Evolutionary conservation across 768 basidiomycete species (phyloP).

Genomic region (Porphyrellus cyaneotinctus): DNA sequence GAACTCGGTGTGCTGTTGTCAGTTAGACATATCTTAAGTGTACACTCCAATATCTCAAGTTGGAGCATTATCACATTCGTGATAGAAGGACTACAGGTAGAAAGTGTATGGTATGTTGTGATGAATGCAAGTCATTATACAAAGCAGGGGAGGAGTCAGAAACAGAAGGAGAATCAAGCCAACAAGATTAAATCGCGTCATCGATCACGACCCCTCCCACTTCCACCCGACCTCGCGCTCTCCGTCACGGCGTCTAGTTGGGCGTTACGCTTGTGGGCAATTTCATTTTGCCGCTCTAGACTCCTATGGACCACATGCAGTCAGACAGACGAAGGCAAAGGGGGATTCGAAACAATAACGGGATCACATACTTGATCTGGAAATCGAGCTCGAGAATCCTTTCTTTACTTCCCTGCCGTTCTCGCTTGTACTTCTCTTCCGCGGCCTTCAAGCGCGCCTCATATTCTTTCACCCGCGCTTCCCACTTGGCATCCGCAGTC

Average conservation of each 20-base stretch:
- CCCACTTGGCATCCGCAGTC: slow-evolving; percentile 84
- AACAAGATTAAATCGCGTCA: slow-evolving; percentile 6
- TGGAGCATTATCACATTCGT: background rate
- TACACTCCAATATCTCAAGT: no score
- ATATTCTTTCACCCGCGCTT: slow-evolving; percentile 91
- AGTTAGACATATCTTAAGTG: no score
- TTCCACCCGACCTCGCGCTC: slow-evolving; percentile 13
- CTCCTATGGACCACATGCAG: slow-evolving; percentile 41
- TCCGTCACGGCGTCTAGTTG: slow-evolving; percentile 35
- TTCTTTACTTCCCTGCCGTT: slow-evolving; percentile 93
- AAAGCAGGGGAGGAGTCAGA: slow-evolving; percentile 12
- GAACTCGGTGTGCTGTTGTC: no score
- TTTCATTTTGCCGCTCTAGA: slow-evolving; percentile 70
- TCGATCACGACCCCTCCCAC: slow-evolving; percentile 19
- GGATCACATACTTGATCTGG: slow-evolving; percentile 64
- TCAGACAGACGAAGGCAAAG: background rate
- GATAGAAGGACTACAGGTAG: slow-evolving; percentile 3
- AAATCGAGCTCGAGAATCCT: slow-evolving; percentile 66
- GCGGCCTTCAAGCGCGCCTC: slow-evolving; percentile 75
- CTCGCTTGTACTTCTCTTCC: slow-evolving; percentile 89
- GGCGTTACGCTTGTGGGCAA: slow-evolving; percentile 67
- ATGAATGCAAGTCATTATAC: slow-evolving; percentile 1
- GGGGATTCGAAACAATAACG: slow-evolving; percentile 6
- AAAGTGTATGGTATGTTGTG: slow-evolving; percentile 16
- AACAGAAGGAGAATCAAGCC: background rate